Base-by-base conservation (phyloP, 202 grass and related monocot species). In the Carex arenaria region DNA sequence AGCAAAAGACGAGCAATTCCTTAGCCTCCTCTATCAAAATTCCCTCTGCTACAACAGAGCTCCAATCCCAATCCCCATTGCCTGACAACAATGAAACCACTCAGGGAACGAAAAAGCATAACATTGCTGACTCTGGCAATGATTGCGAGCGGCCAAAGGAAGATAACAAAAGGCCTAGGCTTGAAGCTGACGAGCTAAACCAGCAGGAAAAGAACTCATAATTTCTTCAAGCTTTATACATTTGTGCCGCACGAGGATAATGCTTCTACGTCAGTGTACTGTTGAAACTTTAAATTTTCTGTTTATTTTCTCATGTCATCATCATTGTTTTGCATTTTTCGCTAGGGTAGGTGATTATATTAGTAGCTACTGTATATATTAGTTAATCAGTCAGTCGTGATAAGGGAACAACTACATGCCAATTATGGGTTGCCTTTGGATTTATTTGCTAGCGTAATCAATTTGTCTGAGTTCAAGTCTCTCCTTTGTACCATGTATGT, bases 1-100 rank as follows among this genome's bases (percentile, higher is more conserved):
- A 97, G 67, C 78, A 92, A 31, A 97, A 94, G 26, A 49, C 74
- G 12, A 91, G 61, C 11, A 83, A 82, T 57, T 85, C 88, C 34
- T 75, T 78, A 30, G 78, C 53, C 43, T 60, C 75, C 2, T 63
- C 80, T 57, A 54, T 49, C 31, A 79, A 20, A 85, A 88, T 61
- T 75, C 60, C 86, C 53, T 66, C 81, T 34, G 5, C 38, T 30
- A 82, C 81, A 42, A 40, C 75, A 7, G 88, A 89, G 79, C 22
- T 51, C 31, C 79, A 78, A 59, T 31, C 69, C 54, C 87, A 90
- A 65, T 77, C 52, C 53, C 74, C 34, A 60, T 26, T 64, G 49
- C 64, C 42, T 63, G 61, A 83, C 0, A 78, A 69, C 20, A 83
- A 85, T 81, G 63, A n/a, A 19, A 49, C 34, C 8, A 87, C 66